phyloP scores from a whole-genome alignment of 2,329 filamentous ascomycete species.

The Metarhizium humberi region DNA sequence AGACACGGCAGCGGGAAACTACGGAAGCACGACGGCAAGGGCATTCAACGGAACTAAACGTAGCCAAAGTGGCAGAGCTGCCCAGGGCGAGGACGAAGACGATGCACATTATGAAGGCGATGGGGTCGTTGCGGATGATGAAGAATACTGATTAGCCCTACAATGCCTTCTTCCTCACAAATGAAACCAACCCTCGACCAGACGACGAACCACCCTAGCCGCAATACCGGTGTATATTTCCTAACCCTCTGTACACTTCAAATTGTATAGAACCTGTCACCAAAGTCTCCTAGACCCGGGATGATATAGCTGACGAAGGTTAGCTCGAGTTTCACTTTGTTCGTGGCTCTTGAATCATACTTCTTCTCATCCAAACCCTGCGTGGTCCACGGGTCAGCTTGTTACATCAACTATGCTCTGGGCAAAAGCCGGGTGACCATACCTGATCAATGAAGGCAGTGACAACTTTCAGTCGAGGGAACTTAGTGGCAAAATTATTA shows the following conservation, averaged over 20 bases:
- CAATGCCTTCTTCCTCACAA: not conserved
- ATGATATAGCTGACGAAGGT: conserved; percentile 71
- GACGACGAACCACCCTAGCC: not conserved
- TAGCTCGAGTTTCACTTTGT: conserved; percentile 18
- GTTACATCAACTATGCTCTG: not conserved
- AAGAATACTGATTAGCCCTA: conserved; percentile 39
- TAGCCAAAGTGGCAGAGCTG: conserved; percentile 3
- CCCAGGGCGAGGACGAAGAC: conserved; percentile 37
- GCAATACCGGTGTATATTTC: not conserved
- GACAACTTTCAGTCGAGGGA: conserved; percentile 82
- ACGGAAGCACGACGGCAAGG: conserved; percentile 17
- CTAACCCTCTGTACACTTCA: conserved; percentile 26
- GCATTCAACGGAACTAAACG: conserved; percentile 10
- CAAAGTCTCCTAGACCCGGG: conserved; percentile 89
- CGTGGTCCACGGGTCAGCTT: conserved; percentile 1
- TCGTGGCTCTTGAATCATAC: conserved; percentile 37
- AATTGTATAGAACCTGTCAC: conserved; percentile 90
- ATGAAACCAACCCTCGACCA: not conserved
- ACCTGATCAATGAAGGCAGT: conserved; percentile 90
- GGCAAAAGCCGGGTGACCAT: conserved; percentile 12
- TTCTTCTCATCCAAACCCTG: conserved; percentile 93
- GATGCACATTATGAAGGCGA: conserved; percentile 43
- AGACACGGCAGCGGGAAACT: conserved; percentile 20
- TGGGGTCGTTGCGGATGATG: conserved; percentile 43
- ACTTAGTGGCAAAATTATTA: conserved; percentile 77